Evolutionary conservation across 192 early-diverging fungal genomes (phyloP), one percentile per base, ranked within the genome.

Genomic region (Lunasporangiospora selenospora): DNA sequence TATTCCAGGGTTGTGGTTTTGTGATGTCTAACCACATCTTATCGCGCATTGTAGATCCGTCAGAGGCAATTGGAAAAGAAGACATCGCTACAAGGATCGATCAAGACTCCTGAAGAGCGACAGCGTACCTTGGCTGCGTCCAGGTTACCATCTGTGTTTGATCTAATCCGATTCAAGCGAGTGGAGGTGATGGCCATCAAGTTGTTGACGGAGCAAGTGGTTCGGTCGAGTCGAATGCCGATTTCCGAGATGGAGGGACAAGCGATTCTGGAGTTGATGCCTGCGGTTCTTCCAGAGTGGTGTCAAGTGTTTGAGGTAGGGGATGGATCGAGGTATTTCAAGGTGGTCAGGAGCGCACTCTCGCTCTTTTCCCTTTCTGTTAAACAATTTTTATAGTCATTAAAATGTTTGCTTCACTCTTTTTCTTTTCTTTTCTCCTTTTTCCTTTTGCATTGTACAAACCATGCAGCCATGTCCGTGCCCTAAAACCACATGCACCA

Each of bases 111-210:
- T 12, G 59, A 63, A 43, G 69, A 62, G n/a, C 57, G 58, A 33
- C 69, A 34, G 7, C 52, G 57, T 9, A 36, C 36, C 3, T 29
- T 63, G 42, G 60, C 53, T 29, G 38, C 54, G 18, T 58, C 59
- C 0, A 45, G 69, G 2, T 31, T 73, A 36, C 69, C 60, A 1
- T 19, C 39, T 8, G 61, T 73, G 32, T 73, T 73, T 58, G 61
- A 73, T 53, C 12, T 73, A 37, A 63, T 73, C 29, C 60, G 54
- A 4, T 73, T 73, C 41, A 70, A 70, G 52, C 57, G 66, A 18
- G 51, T 70, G 26, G 66, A 70, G 7, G 66, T 70, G 32, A 54
- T 39, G 2, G n/a, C 58, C 16, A 16, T 61, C 51, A 54, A 54
- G 31, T 21, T 47, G 6, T 34, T 73, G 41, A 49, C 52, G 11